A percentile compares a stretch with the other conserved stretches of the same genome.
phyloP scores from a whole-genome alignment of 139 green algal species.

The Chlamydomonas sp. region DNA sequence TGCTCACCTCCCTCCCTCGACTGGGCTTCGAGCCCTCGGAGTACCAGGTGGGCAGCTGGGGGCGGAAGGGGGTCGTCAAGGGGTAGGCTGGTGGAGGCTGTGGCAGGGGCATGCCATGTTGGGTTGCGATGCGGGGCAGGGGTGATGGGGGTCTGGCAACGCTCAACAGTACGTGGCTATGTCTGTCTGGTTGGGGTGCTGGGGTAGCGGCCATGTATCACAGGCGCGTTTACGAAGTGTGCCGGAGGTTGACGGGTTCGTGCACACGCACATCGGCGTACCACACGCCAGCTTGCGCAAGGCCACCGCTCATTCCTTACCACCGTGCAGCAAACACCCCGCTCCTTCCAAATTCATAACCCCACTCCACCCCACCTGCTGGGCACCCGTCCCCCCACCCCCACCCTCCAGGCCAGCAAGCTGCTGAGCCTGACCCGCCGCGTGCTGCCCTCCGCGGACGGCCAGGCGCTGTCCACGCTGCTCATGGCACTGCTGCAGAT shows the following conservation, averaged over 20 bases:
- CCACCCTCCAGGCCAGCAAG: not conserved
- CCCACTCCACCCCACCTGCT: not conserved
- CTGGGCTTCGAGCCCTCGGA: conserved; percentile 14
- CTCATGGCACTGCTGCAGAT: not conserved
- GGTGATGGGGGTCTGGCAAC: too few relatives aligned
- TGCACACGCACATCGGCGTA: too few relatives aligned
- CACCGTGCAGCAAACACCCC: not conserved
- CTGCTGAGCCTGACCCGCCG: not conserved
- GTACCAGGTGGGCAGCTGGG: not conserved
- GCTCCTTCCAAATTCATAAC: not conserved
- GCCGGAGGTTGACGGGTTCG: too few relatives aligned
- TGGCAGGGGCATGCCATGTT: too few relatives aligned
- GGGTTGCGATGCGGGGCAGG: too few relatives aligned
- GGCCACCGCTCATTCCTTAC: too few relatives aligned
- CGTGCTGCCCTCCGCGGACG: not conserved
- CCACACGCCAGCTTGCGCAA: too few relatives aligned
- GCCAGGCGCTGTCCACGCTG: conserved; percentile 22
- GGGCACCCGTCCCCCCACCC: not conserved
- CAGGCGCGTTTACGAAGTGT: too few relatives aligned
- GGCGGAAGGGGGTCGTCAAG: not conserved
- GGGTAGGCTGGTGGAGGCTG: not conserved
- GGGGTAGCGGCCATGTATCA: too few relatives aligned
- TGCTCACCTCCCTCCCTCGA: not conserved
- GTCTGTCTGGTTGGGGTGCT: too few relatives aligned
- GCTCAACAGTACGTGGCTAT: too few relatives aligned